Conservation (phyloP, 1,284 basidiomycete species). For the Meira miltonrushii region DNA sequence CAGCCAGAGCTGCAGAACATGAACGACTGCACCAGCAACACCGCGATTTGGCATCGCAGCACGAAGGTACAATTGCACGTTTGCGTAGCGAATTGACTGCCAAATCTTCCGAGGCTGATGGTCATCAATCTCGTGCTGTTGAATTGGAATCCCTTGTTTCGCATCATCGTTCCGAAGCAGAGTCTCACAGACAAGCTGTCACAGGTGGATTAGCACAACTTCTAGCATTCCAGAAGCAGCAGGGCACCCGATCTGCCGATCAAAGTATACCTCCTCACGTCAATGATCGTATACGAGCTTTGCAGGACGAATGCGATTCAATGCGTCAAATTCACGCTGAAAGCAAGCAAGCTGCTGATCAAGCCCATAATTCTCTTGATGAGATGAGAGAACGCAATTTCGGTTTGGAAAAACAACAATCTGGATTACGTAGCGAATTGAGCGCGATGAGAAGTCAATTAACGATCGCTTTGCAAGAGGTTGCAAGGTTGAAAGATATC, state of each 20-base stretch:
- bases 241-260: constrained; percentile 20
- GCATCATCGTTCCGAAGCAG: constrained; percentile 55
- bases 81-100: constrained; percentile 72
- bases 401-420: constrained; percentile 67
- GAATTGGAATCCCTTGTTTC: constrained; percentile 65
- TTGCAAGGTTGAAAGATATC: constrained; percentile 61
- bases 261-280: constrained; percentile 29
- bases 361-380: constrained; percentile 56
- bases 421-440: constrained; percentile 70
- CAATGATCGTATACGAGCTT: constrained; percentile 39
- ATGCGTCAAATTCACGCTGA: constrained; percentile 46
- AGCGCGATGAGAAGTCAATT: constrained; percentile 73
- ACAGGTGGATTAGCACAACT: constrained; percentile 40
- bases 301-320: constrained; percentile 43
- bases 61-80: constrained; percentile 64
- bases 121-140: constrained; percentile 68
- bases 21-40: constrained; percentile 63
- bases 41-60: constrained; percentile 39
- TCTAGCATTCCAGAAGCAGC: constrained; percentile 35
- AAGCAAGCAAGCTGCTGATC: constrained; percentile 52
- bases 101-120: constrained; percentile 28
- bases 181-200: constrained; percentile 42
- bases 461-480: constrained; percentile 66
- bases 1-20: constrained; percentile 72
- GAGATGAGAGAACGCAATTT: constrained; percentile 65